These are phyloP conservation scores for Alternaria brassicicola DNA, from an alignment of 2,329 filamentous ascomycete genomes.

Conservation along the genomic window DNA sequence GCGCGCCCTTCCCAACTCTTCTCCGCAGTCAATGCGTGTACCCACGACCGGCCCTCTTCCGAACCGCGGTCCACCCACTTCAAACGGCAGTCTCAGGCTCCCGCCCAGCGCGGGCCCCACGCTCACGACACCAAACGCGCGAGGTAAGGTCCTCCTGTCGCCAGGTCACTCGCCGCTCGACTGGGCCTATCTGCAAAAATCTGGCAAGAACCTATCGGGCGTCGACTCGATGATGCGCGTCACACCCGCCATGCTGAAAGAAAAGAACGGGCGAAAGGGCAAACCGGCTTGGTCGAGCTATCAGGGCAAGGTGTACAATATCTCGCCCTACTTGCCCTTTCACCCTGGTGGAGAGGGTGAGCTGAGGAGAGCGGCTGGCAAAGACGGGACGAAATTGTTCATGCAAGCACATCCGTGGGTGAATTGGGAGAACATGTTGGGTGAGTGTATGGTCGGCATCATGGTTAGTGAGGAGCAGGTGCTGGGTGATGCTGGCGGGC, in stretches of 20 bases:
- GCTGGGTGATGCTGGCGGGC: conserved; percentile 30
- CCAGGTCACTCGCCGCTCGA: conserved; percentile 94
- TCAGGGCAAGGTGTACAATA: conserved; percentile 91
- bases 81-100: conserved; percentile 49
- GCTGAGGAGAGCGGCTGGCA: conserved; percentile 77
- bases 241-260: conserved; percentile 78
- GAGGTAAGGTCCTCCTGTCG: conserved; percentile 75
- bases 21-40: conserved; percentile 45
- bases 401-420: conserved; percentile 71
- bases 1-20: conserved; percentile 36
- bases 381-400: conserved; percentile 69
- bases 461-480: conserved; percentile 62
- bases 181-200: conserved; percentile 86
- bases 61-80: conserved; percentile 51
- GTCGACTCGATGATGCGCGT: conserved; percentile 69
- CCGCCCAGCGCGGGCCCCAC: conserved; percentile 35
- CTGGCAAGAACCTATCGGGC: conserved; percentile 59
- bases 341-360: conserved; percentile 87
- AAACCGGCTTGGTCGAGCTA: conserved; percentile 90
- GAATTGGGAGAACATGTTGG: conserved; percentile 71
- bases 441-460: conserved; percentile 66
- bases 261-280: conserved; percentile 80
- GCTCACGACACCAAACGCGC: conserved; percentile 51
- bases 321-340: conserved; percentile 85
- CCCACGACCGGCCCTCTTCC: conserved; percentile 57